phyloP scores from a whole-genome alignment of 768 basidiomycete species.

The Tephrocybe sp. region DNA sequence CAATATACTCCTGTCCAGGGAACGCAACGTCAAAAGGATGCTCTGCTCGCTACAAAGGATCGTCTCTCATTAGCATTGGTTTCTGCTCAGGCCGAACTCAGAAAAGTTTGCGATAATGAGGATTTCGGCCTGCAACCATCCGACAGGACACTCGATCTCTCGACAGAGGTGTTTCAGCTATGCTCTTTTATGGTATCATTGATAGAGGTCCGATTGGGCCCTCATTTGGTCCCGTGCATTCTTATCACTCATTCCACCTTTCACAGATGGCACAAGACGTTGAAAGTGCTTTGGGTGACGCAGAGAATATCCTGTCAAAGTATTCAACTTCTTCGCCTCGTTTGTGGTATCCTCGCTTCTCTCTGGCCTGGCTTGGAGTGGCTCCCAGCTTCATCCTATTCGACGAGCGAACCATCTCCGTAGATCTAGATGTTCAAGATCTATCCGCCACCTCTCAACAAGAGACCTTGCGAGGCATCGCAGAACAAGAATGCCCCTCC shows the following conservation, averaged over 20 bases:
- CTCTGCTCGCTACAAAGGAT: conserved; percentile 16
- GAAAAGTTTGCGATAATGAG: conserved; percentile 28
- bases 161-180: conserved; percentile 30
- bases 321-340: conserved; percentile 31
- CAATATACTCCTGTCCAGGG: conserved; percentile 2
- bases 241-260: not conserved
- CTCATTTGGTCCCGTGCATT: too few relatives aligned
- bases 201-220: too few relatives aligned
- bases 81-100: conserved; percentile 29
- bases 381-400: conserved; percentile 25
- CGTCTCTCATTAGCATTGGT: conserved; percentile 20
- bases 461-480: conserved; percentile 32
- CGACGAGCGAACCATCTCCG: conserved; percentile 17
- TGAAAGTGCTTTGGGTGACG: conserved; percentile 31
- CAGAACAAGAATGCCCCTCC: conserved; percentile 20
- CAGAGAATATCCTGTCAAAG: conserved; percentile 24
- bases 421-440: conserved; percentile 18
- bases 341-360: conserved; percentile 39
- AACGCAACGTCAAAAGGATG: conserved; percentile 13
- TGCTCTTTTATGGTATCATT: conserved; percentile 42
- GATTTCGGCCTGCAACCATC: conserved; percentile 22
- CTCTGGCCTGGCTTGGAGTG: conserved; percentile 41
- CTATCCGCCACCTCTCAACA: conserved; percentile 20
- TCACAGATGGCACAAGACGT: conserved; percentile 43
- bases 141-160: conserved; percentile 19